Evolutionary conservation across 2,329 filamentous ascomycete species (phyloP).

Genomic region (Sclerotinia spermophila): DNA sequence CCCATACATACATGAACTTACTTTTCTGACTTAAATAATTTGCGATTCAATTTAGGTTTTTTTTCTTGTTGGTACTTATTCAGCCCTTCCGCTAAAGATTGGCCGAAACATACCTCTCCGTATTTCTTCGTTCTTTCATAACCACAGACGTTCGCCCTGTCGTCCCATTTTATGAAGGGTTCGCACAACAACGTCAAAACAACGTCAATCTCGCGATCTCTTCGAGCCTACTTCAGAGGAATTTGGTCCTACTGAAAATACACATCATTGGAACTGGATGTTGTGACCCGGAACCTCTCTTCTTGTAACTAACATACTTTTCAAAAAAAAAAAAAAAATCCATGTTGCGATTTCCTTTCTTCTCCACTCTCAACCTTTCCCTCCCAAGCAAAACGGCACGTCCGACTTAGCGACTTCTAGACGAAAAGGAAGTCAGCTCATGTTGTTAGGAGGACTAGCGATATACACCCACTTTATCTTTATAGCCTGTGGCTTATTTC

Average conservation of each 20-base stretch:
- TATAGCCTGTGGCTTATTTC: constrained; percentile 7
- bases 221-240: constrained; percentile 18
- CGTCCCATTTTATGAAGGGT: constrained; percentile 11
- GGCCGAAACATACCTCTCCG: background rate
- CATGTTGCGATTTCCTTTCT: constrained; percentile 31
- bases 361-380: constrained; percentile 28
- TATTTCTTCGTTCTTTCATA: constrained; percentile 7
- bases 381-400: constrained; percentile 21
- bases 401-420: constrained; percentile 29
- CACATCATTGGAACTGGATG: background rate
- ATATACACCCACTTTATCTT: constrained; percentile 9
- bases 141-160: constrained; percentile 9
- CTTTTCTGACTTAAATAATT: background rate
- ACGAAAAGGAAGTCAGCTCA: constrained; percentile 11
- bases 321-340: constrained; percentile 26
- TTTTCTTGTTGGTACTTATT: background rate
- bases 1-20: background rate
- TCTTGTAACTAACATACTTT: constrained; percentile 27
- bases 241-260: background rate
- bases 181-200: constrained; percentile 12
- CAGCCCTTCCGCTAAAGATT: constrained; percentile 17
- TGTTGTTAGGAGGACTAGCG: constrained; percentile 3
- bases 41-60: constrained; percentile 4
- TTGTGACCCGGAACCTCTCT: background rate
- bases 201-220: background rate